Base-by-base conservation (phyloP, 306 rosid genomes). In the Pterocarpus macrocarpus region DNA sequence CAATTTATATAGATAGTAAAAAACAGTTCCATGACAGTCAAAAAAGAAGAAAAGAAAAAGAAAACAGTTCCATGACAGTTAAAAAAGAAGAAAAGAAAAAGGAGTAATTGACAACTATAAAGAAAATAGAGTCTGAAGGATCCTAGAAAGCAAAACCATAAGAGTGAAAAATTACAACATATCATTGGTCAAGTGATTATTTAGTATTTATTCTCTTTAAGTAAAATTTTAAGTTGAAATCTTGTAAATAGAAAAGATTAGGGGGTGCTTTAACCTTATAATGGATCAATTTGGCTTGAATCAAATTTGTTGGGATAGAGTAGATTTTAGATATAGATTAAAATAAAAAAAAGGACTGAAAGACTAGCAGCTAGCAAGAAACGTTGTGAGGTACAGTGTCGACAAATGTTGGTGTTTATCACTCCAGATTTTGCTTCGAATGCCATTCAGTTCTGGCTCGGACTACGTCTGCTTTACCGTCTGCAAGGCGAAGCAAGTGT, bases 371-470 rank as follows among this genome's bases (percentile, higher is more conserved):
- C 5, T 38, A 44, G 75, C 28, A 22, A 22, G 28, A 47, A 70
- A 76, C 57, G 33, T 45, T n/a, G 35, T 47, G 41, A 0, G 44
- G 63, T 65, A 74, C 52, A 75, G 32, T 10, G 35, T 57, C 32
- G 64, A 22, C 7, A 32, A 6, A 65, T 12, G 73, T 15, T 64
- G 38, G 30, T 4, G 39, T 11, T 28, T 58, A 13, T 64, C 57
- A 73, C 30, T 57, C 43, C 22, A 67, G 77, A 28, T 32, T 49
- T 67, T 67, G 87, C 86, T 72, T 83, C 22, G 71, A 72, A 49
- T 85, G 84, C 99, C 99, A 93, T 58, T 89, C 87, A 2, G 96
- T 93, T 91, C 95, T 88, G 35, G 97, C 99, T 84, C 96, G 81
- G 0, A 95, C 91, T 10, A 95, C 89, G 15, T 93, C 98, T 16